Base-by-base conservation (phyloP, 2,329 filamentous ascomycete species). In the Cordyceps tenuipes region DNA sequence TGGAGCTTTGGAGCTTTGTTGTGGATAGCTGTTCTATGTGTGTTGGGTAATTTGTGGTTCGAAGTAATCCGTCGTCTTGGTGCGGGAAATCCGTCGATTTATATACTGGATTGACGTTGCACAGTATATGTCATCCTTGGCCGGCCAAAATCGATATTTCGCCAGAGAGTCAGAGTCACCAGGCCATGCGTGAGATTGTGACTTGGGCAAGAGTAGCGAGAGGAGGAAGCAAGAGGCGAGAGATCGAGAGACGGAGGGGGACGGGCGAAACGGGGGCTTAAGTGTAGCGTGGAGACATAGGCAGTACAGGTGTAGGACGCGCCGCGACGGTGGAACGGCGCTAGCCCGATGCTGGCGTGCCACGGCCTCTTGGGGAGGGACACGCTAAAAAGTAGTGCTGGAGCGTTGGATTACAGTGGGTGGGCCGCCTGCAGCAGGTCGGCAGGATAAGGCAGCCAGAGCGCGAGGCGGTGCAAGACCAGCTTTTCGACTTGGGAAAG, bases 211-310 rank as follows among this genome's bases (percentile, higher is more conserved):
- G 19, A 12, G 51, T 13, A 43, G 39, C 39, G 39, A 53, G 36
- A 21, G 8, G 29, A 21, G 31, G 29, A 48, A 41, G 15, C 29
- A 23, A 21, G 39, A 46, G 31, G 39, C 21, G 13, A 47, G 29
- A 55, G 41, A 44, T 54, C 36, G 51, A 55, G 52, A 44, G 26
- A 19, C 6, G 39, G 6, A 44, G 39, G 51, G 44, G 15, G 39
- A 26, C 26, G 43, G 54, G 54, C 31, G 54, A 36, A n/a, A 57
- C 44, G 44, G 52, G 43, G 41, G 36, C 17, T 57, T 57, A 57
- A 57, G 54, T 57, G 54, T 44, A 57, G 54, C 54, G 54, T 57
- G 31, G 44, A 8, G 43, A 57, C 54, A 19, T 17, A 29, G 26
- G 15, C 26, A 41, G 34, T 41, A 43, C 43, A 29, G 51, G 51